Percentiles rank a stretch among this genome's conserved stretches.
Conservation (phyloP, 2,329 filamentous ascomycete species). For the Stagonosporopsis cucurbitacearum region DNA sequence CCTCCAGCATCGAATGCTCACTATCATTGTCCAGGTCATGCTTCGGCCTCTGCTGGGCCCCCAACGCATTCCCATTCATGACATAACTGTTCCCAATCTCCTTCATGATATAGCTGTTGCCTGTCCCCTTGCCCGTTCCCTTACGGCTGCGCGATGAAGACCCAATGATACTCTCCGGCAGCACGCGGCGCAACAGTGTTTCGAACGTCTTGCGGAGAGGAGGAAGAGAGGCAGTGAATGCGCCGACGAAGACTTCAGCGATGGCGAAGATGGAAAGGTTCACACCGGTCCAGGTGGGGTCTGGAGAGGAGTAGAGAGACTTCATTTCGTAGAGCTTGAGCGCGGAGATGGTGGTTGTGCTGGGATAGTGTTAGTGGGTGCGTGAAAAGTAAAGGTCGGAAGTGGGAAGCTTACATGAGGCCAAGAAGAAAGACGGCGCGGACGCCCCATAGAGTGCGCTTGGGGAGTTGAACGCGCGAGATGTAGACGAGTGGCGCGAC, state of each 20-base stretch:
- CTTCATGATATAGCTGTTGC: conserved; percentile 29
- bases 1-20: conserved; percentile 6
- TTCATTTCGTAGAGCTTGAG: conserved; percentile 38
- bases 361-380: conserved; percentile 10
- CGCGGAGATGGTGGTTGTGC: conserved; percentile 36
- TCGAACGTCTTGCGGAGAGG: conserved; percentile 39
- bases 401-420: conserved; percentile 26
- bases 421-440: conserved; percentile 35
- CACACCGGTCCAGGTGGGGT: conserved; percentile 31
- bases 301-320: conserved; percentile 24
- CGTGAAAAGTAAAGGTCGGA: too few relatives aligned
- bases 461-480: conserved; percentile 30
- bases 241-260: conserved; percentile 36
- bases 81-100: conserved; percentile 17
- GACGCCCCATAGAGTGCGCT: conserved; percentile 36
- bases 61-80: conserved; percentile 1
- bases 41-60: neutral
- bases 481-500: conserved; percentile 34
- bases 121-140: conserved; percentile 12
- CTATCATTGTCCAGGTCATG: conserved; percentile 16
- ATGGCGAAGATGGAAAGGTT: conserved; percentile 35
- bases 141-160: conserved; percentile 10
- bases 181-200: conserved; percentile 22
- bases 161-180: conserved; percentile 28
- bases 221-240: conserved; percentile 36